A percentile compares a stretch with the other conserved stretches of the same genome.
These are phyloP conservation scores for Lasiosphaeria ovina DNA, from an alignment of 495 filamentous ascomycete species.

Conservation along the genomic window DNA sequence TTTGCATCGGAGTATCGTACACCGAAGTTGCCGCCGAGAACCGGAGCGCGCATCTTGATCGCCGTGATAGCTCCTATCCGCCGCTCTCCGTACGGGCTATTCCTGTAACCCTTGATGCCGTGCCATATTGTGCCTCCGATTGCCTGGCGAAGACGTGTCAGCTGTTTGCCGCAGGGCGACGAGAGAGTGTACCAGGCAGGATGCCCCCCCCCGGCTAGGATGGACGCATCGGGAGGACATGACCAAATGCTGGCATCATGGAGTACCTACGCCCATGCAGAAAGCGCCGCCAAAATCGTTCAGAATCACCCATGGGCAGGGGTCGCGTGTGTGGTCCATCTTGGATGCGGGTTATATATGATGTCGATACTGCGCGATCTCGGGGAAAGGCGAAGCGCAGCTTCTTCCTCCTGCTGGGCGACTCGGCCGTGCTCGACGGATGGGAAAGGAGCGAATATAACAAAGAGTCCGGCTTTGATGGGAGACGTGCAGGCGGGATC, in stretches of 20 bases:
- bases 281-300: slow-evolving; percentile 98
- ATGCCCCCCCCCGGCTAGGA: neutral
- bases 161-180: neutral
- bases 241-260: neutral
- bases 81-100: slow-evolving; percentile 86
- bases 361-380: too few relatives aligned
- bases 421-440: too few relatives aligned
- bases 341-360: slow-evolving; percentile 24
- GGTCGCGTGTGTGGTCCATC: slow-evolving; percentile 84
- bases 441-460: too few relatives aligned
- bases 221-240: neutral
- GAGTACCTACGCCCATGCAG: slow-evolving; percentile 9
- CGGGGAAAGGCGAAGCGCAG: neutral
- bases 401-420: neutral
- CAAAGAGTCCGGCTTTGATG: neutral
- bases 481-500: neutral
- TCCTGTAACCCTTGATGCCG: slow-evolving; percentile 93
- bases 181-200: too few relatives aligned
- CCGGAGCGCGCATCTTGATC: slow-evolving; percentile 93
- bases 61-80: slow-evolving; percentile 94
- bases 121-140: slow-evolving; percentile 97
- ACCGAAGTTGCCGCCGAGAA: slow-evolving; percentile 96
- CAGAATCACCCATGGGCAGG: slow-evolving; percentile 93
- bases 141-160: slow-evolving; percentile 32
- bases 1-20: slow-evolving; percentile 16